These are phyloP conservation scores for Volutella citrinella DNA, from an alignment of 2,329 filamentous ascomycete genomes.

Conservation along the genomic window DNA sequence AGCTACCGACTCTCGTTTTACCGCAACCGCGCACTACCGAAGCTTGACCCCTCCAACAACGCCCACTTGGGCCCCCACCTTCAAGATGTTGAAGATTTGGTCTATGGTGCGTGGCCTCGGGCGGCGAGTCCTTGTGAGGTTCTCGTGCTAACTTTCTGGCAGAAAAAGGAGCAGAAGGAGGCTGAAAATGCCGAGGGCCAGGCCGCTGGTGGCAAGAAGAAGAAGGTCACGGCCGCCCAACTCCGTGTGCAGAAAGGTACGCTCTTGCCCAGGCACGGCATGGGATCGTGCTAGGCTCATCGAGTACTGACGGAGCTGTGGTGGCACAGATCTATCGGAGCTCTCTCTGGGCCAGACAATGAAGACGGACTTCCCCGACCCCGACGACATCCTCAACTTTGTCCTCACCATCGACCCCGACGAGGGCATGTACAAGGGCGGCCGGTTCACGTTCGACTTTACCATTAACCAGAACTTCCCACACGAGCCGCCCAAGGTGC, in stretches of 20 bases:
- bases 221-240: constrained; percentile 97
- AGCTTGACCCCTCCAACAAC: too few species aligned
- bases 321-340: constrained; percentile 78
- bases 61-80: constrained; percentile 21
- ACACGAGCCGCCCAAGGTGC: constrained; percentile 96
- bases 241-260: constrained; percentile 92
- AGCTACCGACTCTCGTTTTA: too few species aligned
- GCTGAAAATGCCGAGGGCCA: constrained; percentile 77
- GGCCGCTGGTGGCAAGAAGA: constrained; percentile 78
- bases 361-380: constrained; percentile 76
- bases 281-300: too few species aligned
- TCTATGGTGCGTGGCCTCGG: constrained; percentile 68
- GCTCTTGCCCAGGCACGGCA: too few species aligned
- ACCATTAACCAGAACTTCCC: constrained; percentile 93
- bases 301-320: too few species aligned
- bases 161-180: constrained; percentile 97
- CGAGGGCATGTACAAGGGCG: constrained; percentile 85
- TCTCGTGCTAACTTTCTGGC: constrained; percentile 27
- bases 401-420: constrained; percentile 78
- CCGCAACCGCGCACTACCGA: too few species aligned
- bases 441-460: constrained; percentile 86
- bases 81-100: constrained; percentile 98
- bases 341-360: constrained; percentile 76
- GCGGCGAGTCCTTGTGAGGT: not conserved
- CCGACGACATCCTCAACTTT: constrained; percentile 85